A percentile compares a stretch with the other conserved stretches of the same genome.
These are phyloP conservation scores for Lithospermum erythrorhizon DNA, from an alignment of 257 asterid genomes.

Conservation along the genomic window DNA sequence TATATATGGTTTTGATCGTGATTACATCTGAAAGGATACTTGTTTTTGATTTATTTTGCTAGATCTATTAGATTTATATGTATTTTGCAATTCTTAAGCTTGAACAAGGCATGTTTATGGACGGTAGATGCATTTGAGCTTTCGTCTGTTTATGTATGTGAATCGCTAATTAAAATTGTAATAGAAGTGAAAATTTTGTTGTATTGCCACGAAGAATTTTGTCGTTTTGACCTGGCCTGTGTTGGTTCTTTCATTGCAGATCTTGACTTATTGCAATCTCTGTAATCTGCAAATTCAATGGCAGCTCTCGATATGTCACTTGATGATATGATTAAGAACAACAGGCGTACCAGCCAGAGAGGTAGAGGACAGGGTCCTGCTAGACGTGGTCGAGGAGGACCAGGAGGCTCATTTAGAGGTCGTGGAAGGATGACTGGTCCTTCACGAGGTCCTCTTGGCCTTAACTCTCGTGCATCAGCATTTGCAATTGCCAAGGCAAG, in stretches of 20 bases:
- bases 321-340: constrained; percentile 79
- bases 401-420: constrained; percentile 52
- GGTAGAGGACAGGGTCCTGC: constrained; percentile 65
- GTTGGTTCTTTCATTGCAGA: constrained; percentile 16
- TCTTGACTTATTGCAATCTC: neutral
- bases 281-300: constrained; percentile 26
- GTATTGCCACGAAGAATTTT: neutral
- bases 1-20: too few species aligned
- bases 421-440: constrained; percentile 59
- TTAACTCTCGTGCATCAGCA: constrained; percentile 58
- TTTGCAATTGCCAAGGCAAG: constrained; percentile 93
- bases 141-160: too few species aligned
- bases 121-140: neutral
- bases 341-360: constrained; percentile 40
- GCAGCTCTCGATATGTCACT: constrained; percentile 77
- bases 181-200: too few species aligned
- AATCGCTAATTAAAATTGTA: too few species aligned
- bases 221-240: too few species aligned
- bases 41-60: neutral
- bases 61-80: neutral
- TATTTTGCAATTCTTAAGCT: neutral
- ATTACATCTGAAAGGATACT: too few species aligned
- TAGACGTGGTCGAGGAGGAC: constrained; percentile 60
- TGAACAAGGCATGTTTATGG: neutral
- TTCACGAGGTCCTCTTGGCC: constrained; percentile 71